Evolutionary conservation across 2,329 filamentous ascomycete genomes (phyloP), one percentile per base, ranked within the genome.

Genomic region (Apiospora malaysiana): DNA sequence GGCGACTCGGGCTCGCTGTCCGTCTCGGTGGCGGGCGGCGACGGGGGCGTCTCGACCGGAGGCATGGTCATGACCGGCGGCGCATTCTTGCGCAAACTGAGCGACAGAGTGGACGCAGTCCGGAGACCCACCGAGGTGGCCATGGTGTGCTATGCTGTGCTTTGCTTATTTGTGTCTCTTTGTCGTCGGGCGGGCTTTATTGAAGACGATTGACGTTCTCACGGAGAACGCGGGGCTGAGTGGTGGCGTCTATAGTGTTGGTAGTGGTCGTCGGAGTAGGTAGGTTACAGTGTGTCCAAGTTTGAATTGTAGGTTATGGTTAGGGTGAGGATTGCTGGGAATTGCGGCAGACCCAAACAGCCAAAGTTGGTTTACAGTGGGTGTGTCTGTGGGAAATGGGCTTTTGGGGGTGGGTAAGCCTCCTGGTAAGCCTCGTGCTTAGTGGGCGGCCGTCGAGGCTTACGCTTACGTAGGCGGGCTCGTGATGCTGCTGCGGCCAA

Each of bases 1-100:
- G 66, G 69, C 8, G 74, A 76, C 42, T 78, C 77, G 66, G 74
- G 74, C 59, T 76, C 74, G 70, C 74, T 75, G 42, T 79, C 78
- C 68, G 74, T 74, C 68, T 77, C 76, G 47, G 77, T 79, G 23
- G 72, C 73, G n/a, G 78, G 77, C 40, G 70, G 70, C 27, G 70
- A 71, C n/a, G 70, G 70, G 47, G 70, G 70, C 47, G 70, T 70
- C 40, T 70, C 68, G 42, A 71, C 42, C n/a, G 56, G 27, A 32
- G 47, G 21, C 43, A 43, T 46, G 23, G 68, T 45, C 46, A 51
- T 47, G 59, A 37, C 16, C 63, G 47, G 65, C 23, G 68, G 68
- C 68, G 47, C 68, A 56, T 59, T 69, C 40, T 69, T 68, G 67
- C 67, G 67, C 46, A 40, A 12, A 49, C 43, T 68, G 45, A 68